Evolutionary conservation across 106 monocot genomes (phyloP), one percentile per base, ranked within the genome.

Genomic region (Acanthochlamys bracteata): DNA sequence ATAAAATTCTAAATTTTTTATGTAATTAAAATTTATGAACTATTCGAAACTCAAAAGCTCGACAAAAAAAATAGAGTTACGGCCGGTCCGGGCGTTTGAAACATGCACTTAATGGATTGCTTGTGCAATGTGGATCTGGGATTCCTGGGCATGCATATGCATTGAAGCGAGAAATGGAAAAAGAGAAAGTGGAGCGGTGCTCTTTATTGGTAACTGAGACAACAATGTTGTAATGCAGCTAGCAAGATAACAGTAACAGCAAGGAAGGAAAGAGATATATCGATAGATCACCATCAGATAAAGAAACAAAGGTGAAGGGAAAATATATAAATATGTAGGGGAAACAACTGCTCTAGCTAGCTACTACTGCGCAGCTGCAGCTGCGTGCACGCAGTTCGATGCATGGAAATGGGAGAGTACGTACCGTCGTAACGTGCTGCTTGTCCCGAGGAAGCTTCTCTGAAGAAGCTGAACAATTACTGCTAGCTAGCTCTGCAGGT

Each of bases 121-220:
- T 33, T 33, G 33, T 3, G 33, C 33, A 33, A 3, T 33, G 33
- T 3, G 33, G 33, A 33, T 33, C 33, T 33, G 33, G 33, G 33
- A 33, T 33, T 33, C n/a, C 33, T 33, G 33, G 6, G 33, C 33
- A 33, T 33, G 1, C n/a, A 3, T 6, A 33, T 33, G 33, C 33
- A 33, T 6, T 3, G 33, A 33, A 33, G 6, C 55, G 43, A 59
- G 51, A 25, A 65, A 14, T 58, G 73, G 47, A 27, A 42, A 69
- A 57, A 57, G 23, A 39, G 23, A 46, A 51, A 59, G 16, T 39
- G 68, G 23, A 45, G 55, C 42, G 55, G 41, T 33, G 23, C 11
- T 22, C 76, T 76, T 76, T 76, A 70, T 76, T 76, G 76, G 70
- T 25, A 24, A 51, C 20, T 59, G 76, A 42, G 70, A 66, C 59